Evolutionary conservation across 1,139 yeast genomes (phyloP).

Genomic region (Nakaseomyces glabratus): DNA sequence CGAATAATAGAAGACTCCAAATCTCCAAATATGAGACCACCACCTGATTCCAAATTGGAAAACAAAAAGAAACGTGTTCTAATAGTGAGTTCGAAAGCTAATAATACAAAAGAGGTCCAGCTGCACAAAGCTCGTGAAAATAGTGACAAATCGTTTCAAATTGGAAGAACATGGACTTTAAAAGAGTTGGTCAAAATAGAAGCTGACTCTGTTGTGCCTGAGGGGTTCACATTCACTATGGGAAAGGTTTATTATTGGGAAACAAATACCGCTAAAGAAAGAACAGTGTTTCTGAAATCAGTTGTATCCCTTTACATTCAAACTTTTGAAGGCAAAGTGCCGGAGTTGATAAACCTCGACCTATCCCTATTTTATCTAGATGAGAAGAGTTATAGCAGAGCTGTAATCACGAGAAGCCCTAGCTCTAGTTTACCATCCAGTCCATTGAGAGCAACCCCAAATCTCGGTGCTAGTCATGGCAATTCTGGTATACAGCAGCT

Average conservation of each 20-base stretch:
- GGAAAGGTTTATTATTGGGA: conserved; percentile 86
- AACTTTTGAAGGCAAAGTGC: conserved; percentile 60
- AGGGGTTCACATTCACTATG: conserved; percentile 54
- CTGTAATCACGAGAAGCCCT: conserved; percentile 16
- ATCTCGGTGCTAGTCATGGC: background rate
- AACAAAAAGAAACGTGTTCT: conserved; percentile 41
- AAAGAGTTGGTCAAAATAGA: conserved; percentile 57
- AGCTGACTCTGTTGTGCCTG: conserved; percentile 41
- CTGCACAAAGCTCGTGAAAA: conserved; percentile 84
- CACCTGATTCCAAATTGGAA: conserved; percentile 33
- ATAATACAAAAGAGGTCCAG: conserved; percentile 54
- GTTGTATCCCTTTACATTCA: conserved; percentile 56
- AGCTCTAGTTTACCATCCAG: conserved; percentile 5
- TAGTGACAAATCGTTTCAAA: conserved; percentile 65
- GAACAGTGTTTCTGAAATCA: conserved; percentile 55
- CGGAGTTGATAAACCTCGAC: conserved; percentile 47
- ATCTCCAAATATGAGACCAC: conserved; percentile 40
- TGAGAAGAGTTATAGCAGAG: conserved; percentile 31
- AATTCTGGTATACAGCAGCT: background rate
- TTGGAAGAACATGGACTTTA: conserved; percentile 90
- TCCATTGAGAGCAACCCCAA: conserved; percentile 1
- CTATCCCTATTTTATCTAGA: conserved; percentile 32
- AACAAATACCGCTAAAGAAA: conserved; percentile 58
- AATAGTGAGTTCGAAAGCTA: conserved; percentile 38
- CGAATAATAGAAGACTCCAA: conserved; percentile 46